Evolutionary conservation across 1,139 yeast genomes (phyloP).

Genomic region (Zygosaccharomyces sapae): DNA sequence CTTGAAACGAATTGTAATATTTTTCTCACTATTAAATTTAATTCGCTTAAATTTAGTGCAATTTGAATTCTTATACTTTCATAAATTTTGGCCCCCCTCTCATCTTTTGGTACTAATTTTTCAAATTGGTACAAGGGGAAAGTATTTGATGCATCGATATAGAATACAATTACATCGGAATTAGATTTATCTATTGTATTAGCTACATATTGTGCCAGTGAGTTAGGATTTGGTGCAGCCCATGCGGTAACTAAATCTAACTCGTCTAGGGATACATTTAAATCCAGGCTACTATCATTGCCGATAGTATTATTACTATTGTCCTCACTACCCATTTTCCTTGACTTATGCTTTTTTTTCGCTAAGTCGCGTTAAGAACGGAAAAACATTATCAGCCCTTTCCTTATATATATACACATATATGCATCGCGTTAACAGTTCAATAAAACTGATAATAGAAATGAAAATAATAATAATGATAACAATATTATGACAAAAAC

Average conservation of each 20-base stretch:
- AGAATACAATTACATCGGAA: conserved; percentile 18
- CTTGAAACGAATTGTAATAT: conserved; percentile 20
- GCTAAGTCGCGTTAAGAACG: background rate
- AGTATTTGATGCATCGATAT: conserved; percentile 27
- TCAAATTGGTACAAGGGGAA: conserved; percentile 31
- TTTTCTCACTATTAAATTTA: conserved; percentile 18
- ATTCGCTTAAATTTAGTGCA: conserved; percentile 29
- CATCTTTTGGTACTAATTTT: conserved; percentile 16
- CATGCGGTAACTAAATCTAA: conserved; percentile 14
- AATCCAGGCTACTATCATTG: background rate
- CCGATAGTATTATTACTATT: background rate
- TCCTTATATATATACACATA: background rate
- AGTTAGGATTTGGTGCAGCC: conserved; percentile 12
- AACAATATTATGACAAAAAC: background rate
- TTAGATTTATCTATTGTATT: conserved; percentile 6
- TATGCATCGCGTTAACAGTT: background rate
- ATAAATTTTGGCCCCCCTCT: conserved; percentile 17
- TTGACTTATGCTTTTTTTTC: background rate
- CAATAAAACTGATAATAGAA: background rate
- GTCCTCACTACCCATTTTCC: background rate
- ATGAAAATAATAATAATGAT: background rate
- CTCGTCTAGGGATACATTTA: background rate
- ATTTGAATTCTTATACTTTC: conserved; percentile 30
- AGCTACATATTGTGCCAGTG: conserved; percentile 13
- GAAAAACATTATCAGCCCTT: background rate